phyloP scores from a whole-genome alignment of 1,139 yeast genomes.

The Lodderomyces jiufengensis region DNA sequence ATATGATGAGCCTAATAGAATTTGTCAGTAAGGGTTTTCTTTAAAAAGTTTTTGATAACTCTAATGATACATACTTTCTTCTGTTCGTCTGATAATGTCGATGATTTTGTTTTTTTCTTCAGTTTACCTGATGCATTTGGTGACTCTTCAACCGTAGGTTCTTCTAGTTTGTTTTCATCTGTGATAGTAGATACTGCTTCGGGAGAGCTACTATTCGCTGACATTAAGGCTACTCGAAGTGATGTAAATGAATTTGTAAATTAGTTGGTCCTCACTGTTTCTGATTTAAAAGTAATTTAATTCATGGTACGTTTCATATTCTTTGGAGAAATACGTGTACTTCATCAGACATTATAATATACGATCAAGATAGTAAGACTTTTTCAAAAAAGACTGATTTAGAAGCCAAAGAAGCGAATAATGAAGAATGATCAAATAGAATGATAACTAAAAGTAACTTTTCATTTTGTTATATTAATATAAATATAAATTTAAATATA shows the following conservation, averaged over 20 bases:
- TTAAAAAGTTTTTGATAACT: not conserved
- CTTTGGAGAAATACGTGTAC: too few relatives aligned
- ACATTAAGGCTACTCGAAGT: slow-evolving; percentile 4
- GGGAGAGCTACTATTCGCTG: slow-evolving; percentile 5
- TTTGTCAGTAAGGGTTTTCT: slow-evolving; percentile 13
- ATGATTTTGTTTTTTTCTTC: slow-evolving; percentile 23
- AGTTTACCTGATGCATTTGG: slow-evolving; percentile 3
- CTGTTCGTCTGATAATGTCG: slow-evolving; percentile 42
- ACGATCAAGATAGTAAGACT: not conserved
- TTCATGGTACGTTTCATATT: too few relatives aligned
- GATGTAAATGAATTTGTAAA: not conserved
- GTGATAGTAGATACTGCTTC: not conserved
- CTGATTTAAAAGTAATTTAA: too few relatives aligned
- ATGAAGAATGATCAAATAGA: too few relatives aligned
- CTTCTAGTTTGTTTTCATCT: not conserved
- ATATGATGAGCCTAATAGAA: slow-evolving; percentile 42
- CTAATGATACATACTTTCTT: slow-evolving; percentile 38
- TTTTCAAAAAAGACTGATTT: not conserved
- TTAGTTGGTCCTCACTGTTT: too few relatives aligned
- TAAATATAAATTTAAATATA: too few relatives aligned
- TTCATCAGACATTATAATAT: not conserved
- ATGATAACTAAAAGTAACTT: too few relatives aligned
- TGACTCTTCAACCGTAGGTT: not conserved
- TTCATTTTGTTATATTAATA: too few relatives aligned
- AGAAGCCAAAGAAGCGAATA: too few relatives aligned